Conservation (phyloP, 2,329 filamentous ascomycete genomes). For the Elsinoe ampelina region DNA sequence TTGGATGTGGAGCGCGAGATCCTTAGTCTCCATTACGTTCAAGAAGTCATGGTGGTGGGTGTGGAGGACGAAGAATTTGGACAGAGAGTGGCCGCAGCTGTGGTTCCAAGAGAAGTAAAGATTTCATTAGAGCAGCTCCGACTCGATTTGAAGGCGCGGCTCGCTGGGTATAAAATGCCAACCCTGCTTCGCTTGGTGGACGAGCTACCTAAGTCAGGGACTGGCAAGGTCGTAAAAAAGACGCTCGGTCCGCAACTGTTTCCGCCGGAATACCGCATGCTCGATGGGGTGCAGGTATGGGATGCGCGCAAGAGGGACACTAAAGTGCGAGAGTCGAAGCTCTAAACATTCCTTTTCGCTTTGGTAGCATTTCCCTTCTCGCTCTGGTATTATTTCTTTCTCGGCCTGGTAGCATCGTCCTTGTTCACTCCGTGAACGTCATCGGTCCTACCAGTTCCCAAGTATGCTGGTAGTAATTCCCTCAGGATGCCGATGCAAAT, state of each 20-base stretch:
- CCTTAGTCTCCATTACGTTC: conserved; percentile 38
- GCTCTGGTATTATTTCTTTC: not conserved
- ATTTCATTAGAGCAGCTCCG: conserved; percentile 26
- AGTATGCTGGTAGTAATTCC: too few relatives aligned
- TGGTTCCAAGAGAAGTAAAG: conserved; percentile 30
- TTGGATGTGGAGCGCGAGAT: conserved; percentile 47
- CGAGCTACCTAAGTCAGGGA: conserved; percentile 41
- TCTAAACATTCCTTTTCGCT: not conserved
- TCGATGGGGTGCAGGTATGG: conserved; percentile 3
- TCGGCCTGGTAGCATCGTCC: not conserved
- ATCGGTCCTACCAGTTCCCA: not conserved
- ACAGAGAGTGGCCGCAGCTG: conserved; percentile 46
- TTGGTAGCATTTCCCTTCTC: not conserved
- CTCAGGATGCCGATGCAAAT: conserved; percentile 25
- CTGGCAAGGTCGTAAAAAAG: conserved; percentile 45
- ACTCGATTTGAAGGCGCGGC: conserved; percentile 34
- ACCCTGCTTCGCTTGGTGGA: conserved; percentile 38
- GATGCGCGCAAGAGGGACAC: not conserved
- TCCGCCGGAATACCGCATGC: not conserved
- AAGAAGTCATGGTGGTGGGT: conserved; percentile 46
- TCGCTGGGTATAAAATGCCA: conserved; percentile 42
- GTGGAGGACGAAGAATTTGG: conserved; percentile 46
- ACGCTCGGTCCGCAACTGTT: conserved; percentile 11
- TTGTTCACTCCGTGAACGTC: not conserved
- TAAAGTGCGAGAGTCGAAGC: not conserved